Evolutionary conservation across 1,284 basidiomycete genomes (phyloP).

Genomic region (Lentinula novae-zelandiae): DNA sequence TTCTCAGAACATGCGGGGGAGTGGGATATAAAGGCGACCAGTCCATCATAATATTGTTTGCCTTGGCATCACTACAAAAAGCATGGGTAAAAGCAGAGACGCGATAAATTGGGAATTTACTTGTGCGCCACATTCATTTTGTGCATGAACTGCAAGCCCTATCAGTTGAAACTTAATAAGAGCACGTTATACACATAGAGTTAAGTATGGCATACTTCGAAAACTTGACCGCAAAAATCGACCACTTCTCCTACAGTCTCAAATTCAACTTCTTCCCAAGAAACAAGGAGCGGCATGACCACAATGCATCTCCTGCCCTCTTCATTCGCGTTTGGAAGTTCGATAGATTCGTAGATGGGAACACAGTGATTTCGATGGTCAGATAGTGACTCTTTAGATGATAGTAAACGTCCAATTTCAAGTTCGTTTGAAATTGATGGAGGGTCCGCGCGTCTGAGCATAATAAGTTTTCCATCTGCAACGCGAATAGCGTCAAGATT

Average conservation of each 20-base stretch:
- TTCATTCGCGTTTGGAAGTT: conserved; percentile 20
- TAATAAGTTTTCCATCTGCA: conserved; percentile 19
- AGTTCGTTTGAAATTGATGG: background rate
- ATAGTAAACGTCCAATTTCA: conserved; percentile 23
- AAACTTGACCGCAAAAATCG: conserved; percentile 27
- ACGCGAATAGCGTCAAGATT: conserved; percentile 20
- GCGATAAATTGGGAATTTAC: too few relatives aligned
- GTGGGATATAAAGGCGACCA: conserved; percentile 23
- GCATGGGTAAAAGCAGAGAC: too few relatives aligned
- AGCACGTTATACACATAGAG: background rate
- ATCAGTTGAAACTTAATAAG: too few relatives aligned
- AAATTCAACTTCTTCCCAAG: conserved; percentile 16
- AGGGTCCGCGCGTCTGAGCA: conserved; percentile 25
- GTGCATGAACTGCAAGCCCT: too few relatives aligned
- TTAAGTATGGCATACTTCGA: conserved; percentile 22
- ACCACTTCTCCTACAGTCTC: conserved; percentile 20
- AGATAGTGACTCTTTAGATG: conserved; percentile 11
- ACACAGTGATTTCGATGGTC: conserved; percentile 31
- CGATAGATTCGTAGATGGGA: conserved; percentile 29
- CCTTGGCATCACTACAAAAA: conserved; percentile 32
- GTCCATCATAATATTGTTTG: conserved; percentile 35
- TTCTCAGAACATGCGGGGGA: conserved; percentile 22
- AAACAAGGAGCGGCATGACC: conserved; percentile 27
- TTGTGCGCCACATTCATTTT: too few relatives aligned
- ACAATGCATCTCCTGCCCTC: conserved; percentile 17